A percentile compares a stretch with the other conserved stretches of the same genome.
Conservation (phyloP, 345 rosid species). For the Aquilaria yunnanensis region DNA sequence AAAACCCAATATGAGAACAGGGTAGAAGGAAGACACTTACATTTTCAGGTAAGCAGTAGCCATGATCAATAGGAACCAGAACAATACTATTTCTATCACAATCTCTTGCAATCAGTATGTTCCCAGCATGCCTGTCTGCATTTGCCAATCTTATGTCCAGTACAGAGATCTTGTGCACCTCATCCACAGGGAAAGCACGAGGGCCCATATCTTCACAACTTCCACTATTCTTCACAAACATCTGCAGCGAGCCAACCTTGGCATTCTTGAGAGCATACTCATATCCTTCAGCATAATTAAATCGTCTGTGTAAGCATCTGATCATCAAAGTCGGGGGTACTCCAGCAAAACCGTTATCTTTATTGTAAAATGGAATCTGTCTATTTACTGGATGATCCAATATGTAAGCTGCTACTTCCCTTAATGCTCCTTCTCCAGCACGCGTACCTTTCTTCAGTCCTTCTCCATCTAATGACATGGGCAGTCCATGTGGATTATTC, state of each 20-base stretch:
- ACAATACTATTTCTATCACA: slow-evolving; percentile 32
- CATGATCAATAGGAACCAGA: slow-evolving; percentile 87
- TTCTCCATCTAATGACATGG: slow-evolving; percentile 62
- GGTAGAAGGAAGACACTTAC: slow-evolving; percentile 28
- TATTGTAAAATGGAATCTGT: slow-evolving; percentile 23
- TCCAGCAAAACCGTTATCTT: slow-evolving; percentile 62
- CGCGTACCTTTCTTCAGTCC: slow-evolving; percentile 85
- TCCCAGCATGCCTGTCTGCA: slow-evolving; percentile 92
- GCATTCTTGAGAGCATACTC: slow-evolving; percentile 27
- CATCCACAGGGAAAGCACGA: slow-evolving; percentile 53
- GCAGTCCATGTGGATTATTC: slow-evolving; percentile 63
- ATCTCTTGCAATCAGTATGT: slow-evolving; percentile 63
- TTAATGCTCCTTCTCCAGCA: slow-evolving; percentile 75
- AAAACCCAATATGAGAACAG: slow-evolving; percentile 1
- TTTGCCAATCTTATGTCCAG: slow-evolving; percentile 90
- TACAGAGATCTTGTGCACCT: slow-evolving; percentile 87
- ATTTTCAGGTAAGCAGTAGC: slow-evolving; percentile 79
- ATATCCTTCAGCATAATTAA: slow-evolving; percentile 62
- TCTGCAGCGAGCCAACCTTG: slow-evolving; percentile 83
- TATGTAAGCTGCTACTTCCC: slow-evolving; percentile 88
- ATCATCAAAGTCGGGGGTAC: slow-evolving; percentile 85
- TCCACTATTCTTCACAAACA: slow-evolving; percentile 64
- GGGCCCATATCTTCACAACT: slow-evolving; percentile 94
- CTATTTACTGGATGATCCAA: slow-evolving; percentile 65
- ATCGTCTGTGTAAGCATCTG: slow-evolving; percentile 67